Evolutionary conservation across 306 rosid species (phyloP).

Genomic region (Cicer judaicum): DNA sequence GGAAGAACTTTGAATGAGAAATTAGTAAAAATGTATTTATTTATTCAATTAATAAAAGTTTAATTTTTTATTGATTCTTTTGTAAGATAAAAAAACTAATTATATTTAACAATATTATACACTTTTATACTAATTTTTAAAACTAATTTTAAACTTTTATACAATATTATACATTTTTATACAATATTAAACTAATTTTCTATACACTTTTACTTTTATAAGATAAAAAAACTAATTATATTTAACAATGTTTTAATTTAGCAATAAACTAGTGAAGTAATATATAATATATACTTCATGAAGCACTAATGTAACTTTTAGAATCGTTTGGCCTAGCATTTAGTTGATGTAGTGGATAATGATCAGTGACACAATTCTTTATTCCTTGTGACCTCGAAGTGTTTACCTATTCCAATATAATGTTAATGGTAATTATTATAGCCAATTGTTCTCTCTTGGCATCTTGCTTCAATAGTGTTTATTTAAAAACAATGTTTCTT

Average conservation of each 20-base stretch:
- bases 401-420: background rate
- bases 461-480: background rate
- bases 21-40: too few species aligned
- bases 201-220: too few species aligned
- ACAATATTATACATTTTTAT: too few species aligned
- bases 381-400: background rate
- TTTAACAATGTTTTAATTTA: too few species aligned
- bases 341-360: conserved; percentile 36
- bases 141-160: too few species aligned
- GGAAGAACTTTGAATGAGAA: conserved; percentile 11
- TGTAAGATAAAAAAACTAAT: too few species aligned
- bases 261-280: background rate
- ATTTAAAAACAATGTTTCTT: background rate
- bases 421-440: background rate
- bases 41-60: too few species aligned
- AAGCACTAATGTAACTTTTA: background rate
- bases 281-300: background rate
- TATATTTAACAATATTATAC: too few species aligned
- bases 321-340: conserved; percentile 1
- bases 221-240: too few species aligned
- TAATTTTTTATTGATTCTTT: too few species aligned
- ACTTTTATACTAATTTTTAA: too few species aligned
- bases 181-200: too few species aligned
- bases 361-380: conserved; percentile 11
- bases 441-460: background rate